Evolutionary conservation across 164 flowering plant genomes (phyloP).

Genomic region (Nymphaea colorata): DNA sequence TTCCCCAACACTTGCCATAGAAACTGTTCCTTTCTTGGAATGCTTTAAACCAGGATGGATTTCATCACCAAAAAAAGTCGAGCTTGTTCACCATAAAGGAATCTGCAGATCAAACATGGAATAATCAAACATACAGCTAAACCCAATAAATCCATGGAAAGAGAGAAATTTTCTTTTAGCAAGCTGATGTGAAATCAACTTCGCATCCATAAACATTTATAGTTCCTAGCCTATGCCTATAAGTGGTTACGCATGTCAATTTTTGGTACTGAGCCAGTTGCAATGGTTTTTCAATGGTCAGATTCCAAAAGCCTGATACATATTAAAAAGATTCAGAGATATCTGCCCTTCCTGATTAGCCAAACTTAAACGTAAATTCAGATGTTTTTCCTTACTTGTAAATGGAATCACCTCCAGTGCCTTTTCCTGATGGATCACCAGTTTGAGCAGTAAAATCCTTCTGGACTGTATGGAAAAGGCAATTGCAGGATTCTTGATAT

Average conservation of each 20-base stretch:
- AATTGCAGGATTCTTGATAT: slow-evolving; percentile 12
- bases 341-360: too few relatives aligned
- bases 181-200: too few relatives aligned
- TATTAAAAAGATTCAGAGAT: too few relatives aligned
- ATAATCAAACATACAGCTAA: neutral
- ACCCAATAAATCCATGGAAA: neutral
- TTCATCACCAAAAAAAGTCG: slow-evolving; percentile 82
- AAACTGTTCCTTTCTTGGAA: slow-evolving; percentile 73
- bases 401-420: slow-evolving; percentile 77
- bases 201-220: too few relatives aligned
- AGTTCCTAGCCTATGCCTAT: too few relatives aligned
- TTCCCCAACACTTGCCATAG: slow-evolving; percentile 98
- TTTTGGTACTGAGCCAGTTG: too few relatives aligned
- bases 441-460: slow-evolving; percentile 94
- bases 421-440: slow-evolving; percentile 91
- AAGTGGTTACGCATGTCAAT: too few relatives aligned
- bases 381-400: slow-evolving; percentile 43
- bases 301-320: too few relatives aligned
- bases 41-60: slow-evolving; percentile 82
- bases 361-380: neutral
- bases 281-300: too few relatives aligned
- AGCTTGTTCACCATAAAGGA: slow-evolving; percentile 92
- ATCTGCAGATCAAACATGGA: slow-evolving; percentile 29
- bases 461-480: slow-evolving; percentile 77
- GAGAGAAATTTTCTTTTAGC: neutral